Evolutionary conservation across 495 filamentous ascomycete genomes (phyloP).

Genomic region (Hyaloscypha finlandica): DNA sequence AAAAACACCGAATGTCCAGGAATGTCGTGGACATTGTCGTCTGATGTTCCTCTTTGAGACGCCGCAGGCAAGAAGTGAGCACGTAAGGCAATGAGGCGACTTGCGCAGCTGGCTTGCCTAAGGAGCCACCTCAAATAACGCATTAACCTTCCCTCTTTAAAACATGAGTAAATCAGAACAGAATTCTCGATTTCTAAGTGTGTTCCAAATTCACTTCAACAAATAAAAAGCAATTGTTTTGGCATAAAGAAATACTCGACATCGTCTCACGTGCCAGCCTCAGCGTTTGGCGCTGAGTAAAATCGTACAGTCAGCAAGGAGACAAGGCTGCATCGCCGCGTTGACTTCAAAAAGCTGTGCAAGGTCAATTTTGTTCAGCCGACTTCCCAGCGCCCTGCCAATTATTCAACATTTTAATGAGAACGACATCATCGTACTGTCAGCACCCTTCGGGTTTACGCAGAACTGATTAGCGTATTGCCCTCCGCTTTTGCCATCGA

Average conservation of each 20-base stretch:
- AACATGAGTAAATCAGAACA: background rate
- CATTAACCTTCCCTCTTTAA: background rate
- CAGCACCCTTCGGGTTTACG: slow-evolving; percentile 9
- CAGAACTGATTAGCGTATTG: slow-evolving; percentile 3
- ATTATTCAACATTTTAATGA: slow-evolving; percentile 21
- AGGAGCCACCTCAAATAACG: background rate
- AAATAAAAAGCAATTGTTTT: background rate
- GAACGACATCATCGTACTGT: slow-evolving; percentile 2
- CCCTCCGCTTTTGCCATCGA: background rate
- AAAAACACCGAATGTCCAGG: background rate
- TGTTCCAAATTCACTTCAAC: background rate
- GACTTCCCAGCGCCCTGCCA: slow-evolving; percentile 14
- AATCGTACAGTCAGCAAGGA: slow-evolving; percentile 1
- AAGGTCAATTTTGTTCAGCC: slow-evolving; percentile 9
- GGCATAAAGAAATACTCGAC: background rate
- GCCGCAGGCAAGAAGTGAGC: background rate
- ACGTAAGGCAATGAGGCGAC: background rate
- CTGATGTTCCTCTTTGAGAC: background rate
- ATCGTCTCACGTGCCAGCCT: slow-evolving; percentile 4
- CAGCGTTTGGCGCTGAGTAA: background rate
- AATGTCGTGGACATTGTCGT: background rate
- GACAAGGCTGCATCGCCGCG: slow-evolving; percentile 12
- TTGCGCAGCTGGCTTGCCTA: background rate
- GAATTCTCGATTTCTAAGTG: background rate
- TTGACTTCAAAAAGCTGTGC: slow-evolving; percentile 2